phyloP scores from a whole-genome alignment of 257 asterid species.

The Hygrophila difformis region DNA sequence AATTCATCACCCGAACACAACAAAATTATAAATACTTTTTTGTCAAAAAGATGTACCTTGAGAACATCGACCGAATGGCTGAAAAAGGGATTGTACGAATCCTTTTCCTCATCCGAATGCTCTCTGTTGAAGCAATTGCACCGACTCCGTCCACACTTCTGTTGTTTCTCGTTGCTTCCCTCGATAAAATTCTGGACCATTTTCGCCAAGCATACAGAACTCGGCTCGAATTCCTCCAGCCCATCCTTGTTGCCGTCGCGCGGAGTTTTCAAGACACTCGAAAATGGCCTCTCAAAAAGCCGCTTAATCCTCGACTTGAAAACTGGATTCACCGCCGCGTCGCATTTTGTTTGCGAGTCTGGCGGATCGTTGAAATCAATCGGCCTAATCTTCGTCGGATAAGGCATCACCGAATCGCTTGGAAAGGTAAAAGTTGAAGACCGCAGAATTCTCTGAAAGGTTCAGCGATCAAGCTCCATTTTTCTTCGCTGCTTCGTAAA shows the following conservation, averaged over 20 bases:
- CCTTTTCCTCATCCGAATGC: conserved; percentile 44
- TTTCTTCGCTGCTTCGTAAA: background rate
- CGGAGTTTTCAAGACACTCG: conserved; percentile 29
- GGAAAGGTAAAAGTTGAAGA: background rate
- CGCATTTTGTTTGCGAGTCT: conserved; percentile 30
- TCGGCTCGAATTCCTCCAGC: conserved; percentile 41
- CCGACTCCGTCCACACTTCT: conserved; percentile 29
- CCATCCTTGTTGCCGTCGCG: conserved; percentile 20
- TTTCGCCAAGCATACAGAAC: conserved; percentile 44
- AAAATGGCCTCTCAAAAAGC: conserved; percentile 51
- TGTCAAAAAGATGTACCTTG: conserved; percentile 28
- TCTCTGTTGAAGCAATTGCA: conserved; percentile 51
- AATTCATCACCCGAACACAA: background rate
- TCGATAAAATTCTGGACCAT: conserved; percentile 60
- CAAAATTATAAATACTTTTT: background rate
- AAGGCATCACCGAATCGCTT: conserved; percentile 31
- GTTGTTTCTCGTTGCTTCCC: conserved; percentile 31
- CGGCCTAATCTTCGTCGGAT: conserved; percentile 51
- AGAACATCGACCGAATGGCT: conserved; percentile 37
- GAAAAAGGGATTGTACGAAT: conserved; percentile 18
- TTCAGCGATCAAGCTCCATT: background rate
- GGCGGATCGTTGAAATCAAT: conserved; percentile 26
- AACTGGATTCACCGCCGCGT: conserved; percentile 34
- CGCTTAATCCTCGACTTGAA: conserved; percentile 45
- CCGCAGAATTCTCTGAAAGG: background rate